phyloP scores from a whole-genome alignment of 305 asterid species.

The Solanum hybrid region DNA sequence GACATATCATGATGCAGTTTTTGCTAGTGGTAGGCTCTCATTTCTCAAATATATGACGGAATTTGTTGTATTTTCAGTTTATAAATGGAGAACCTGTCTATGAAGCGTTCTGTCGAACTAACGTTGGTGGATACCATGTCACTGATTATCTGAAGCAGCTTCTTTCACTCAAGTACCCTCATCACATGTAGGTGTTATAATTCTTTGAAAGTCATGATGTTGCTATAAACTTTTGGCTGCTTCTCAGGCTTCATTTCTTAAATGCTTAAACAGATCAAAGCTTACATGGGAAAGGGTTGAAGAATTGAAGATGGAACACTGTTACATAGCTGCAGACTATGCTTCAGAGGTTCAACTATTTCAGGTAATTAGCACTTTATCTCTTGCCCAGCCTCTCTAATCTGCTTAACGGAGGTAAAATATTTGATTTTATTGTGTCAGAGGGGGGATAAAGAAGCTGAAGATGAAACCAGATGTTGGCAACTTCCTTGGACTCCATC shows the following conservation, averaged over 20 bases:
- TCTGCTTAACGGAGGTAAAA: slow-evolving; percentile 1
- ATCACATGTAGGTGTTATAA: slow-evolving; percentile 66
- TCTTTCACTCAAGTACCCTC: slow-evolving; percentile 91
- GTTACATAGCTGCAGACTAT: slow-evolving; percentile 75
- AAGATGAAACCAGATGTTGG: slow-evolving; percentile 80
- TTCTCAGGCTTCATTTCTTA: neutral
- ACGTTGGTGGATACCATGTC: slow-evolving; percentile 92
- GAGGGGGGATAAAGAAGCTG: slow-evolving; percentile 78
- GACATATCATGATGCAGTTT: neutral
- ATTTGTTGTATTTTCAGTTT: slow-evolving; percentile 43
- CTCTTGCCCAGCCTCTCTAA: slow-evolving; percentile 1
- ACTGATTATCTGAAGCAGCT: slow-evolving; percentile 96
- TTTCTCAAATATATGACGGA: neutral
- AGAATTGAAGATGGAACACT: slow-evolving; percentile 96
- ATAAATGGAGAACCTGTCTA: slow-evolving; percentile 87
- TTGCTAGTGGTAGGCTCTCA: neutral
- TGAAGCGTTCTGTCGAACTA: slow-evolving; percentile 88
- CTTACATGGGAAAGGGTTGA: slow-evolving; percentile 98
- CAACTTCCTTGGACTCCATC: slow-evolving; percentile 96
- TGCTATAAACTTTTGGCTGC: slow-evolving; percentile 7
- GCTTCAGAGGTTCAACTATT: slow-evolving; percentile 67
- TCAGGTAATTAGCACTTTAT: slow-evolving; percentile 40
- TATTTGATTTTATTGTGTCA: slow-evolving; percentile 15
- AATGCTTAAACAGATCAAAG: slow-evolving; percentile 50
- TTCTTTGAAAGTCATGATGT: slow-evolving; percentile 1